Evolutionary conservation across 257 asterid species (phyloP).

Genomic region (Capsicum chinense): DNA sequence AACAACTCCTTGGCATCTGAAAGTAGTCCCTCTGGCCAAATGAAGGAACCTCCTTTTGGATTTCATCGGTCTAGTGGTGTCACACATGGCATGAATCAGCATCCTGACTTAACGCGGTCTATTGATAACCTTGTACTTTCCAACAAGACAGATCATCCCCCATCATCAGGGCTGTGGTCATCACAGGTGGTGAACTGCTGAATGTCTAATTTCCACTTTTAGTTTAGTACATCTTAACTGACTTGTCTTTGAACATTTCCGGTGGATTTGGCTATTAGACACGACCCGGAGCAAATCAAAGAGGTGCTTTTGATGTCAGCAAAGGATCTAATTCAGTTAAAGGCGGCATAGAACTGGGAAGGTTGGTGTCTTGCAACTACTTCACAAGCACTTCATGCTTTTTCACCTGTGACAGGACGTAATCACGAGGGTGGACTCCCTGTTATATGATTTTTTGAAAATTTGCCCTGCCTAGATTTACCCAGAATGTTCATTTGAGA

Average conservation of each 20-base stretch:
- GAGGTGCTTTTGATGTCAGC: constrained; percentile 38
- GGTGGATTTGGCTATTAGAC: constrained; percentile 45
- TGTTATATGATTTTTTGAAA: not conserved
- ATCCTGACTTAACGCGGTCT: constrained; percentile 45
- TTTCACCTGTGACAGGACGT: not conserved
- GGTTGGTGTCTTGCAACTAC: constrained; percentile 47
- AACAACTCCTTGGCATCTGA: constrained; percentile 42
- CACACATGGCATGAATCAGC: constrained; percentile 47
- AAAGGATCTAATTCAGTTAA: constrained; percentile 50
- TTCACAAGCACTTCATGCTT: not conserved
- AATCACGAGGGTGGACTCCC: constrained; percentile 18
- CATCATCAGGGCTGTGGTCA: constrained; percentile 41
- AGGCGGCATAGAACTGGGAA: constrained; percentile 57
- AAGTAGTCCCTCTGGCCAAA: constrained; percentile 46
- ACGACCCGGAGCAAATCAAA: constrained; percentile 43
- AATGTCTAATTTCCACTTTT: constrained; percentile 29
- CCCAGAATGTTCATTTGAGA: not conserved
- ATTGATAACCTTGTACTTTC: constrained; percentile 57
- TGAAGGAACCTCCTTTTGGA: constrained; percentile 48
- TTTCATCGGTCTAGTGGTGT: constrained; percentile 43
- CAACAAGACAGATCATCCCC: constrained; percentile 39
- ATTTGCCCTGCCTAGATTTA: not conserved
- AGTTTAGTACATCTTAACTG: constrained; percentile 24
- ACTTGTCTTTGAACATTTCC: constrained; percentile 16
- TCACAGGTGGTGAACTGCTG: constrained; percentile 55